Conservation (phyloP, 441 rosid species). For the Croton laevigatus region DNA sequence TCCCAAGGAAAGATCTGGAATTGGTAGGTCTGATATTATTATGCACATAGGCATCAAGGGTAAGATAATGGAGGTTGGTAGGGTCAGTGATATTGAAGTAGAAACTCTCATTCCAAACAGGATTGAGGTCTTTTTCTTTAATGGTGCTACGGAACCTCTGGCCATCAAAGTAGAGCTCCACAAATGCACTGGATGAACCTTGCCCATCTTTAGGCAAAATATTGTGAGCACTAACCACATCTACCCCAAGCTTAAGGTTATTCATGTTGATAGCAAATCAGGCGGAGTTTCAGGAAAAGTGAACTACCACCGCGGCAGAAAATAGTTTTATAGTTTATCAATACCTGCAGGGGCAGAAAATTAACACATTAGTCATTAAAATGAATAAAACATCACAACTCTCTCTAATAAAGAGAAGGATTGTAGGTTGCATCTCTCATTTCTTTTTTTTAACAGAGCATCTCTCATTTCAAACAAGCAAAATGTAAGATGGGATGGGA, state of each 20-base stretch:
- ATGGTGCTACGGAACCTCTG: conserved; percentile 80
- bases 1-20: conserved; percentile 82
- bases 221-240: conserved; percentile 83
- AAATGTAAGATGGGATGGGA: background rate
- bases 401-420: background rate
- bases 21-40: conserved; percentile 52
- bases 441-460: no score
- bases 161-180: conserved; percentile 86
- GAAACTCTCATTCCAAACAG: conserved; percentile 97
- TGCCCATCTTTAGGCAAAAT: conserved; percentile 90
- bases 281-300: conserved; percentile 11
- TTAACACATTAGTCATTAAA: background rate
- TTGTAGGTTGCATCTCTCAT: background rate
- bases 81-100: conserved; percentile 90
- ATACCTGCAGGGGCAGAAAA: conserved; percentile 28
- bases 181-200: conserved; percentile 81
- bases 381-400: background rate
- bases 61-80: conserved; percentile 68
- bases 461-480: background rate
- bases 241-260: conserved; percentile 83
- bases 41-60: conserved; percentile 68
- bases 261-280: conserved; percentile 40
- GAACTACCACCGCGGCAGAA: conserved; percentile 10
- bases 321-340: conserved; percentile 6
- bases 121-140: conserved; percentile 86